Evolutionary conservation across 1,139 yeast genomes (phyloP).

Genomic region (Schwanniomyces etchellsii): DNA sequence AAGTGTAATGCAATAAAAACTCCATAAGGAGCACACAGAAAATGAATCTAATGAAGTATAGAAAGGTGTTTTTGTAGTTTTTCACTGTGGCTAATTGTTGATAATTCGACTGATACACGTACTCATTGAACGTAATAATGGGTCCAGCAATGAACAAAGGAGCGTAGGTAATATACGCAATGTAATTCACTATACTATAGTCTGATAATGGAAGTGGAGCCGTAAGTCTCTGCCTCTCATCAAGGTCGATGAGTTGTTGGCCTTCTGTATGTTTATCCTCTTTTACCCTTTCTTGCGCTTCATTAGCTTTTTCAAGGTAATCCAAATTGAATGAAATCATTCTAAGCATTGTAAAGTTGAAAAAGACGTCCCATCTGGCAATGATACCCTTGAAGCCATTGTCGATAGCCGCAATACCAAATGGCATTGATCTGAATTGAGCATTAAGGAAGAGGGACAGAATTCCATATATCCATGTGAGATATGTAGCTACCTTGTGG

Average conservation of each 20-base stretch:
- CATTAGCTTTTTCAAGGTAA: constrained; percentile 44
- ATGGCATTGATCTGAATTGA: constrained; percentile 47
- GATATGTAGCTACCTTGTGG: constrained; percentile 21
- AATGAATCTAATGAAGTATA: constrained; percentile 62
- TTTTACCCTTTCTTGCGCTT: constrained; percentile 8
- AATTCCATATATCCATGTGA: constrained; percentile 77
- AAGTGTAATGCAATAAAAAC: constrained; percentile 75
- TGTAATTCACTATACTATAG: constrained; percentile 57
- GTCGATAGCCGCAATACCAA: constrained; percentile 51
- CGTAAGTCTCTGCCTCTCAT: constrained; percentile 64
- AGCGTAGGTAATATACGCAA: constrained; percentile 75
- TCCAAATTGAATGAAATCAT: constrained; percentile 82
- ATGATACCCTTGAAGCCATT: constrained; percentile 65
- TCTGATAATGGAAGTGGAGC: constrained; percentile 59
- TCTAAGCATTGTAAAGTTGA: constrained; percentile 80
- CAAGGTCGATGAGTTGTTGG: constrained; percentile 18
- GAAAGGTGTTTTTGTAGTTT: constrained; percentile 40
- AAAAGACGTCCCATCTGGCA: constrained; percentile 92
- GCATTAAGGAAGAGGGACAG: constrained; percentile 75
- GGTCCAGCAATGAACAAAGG: constrained; percentile 97
- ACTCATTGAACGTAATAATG: constrained; percentile 86
- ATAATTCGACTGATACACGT: constrained; percentile 61
- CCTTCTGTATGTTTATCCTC: constrained; percentile 7
- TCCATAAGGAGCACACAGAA: constrained; percentile 87
- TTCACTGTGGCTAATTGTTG: constrained; percentile 36